Conservation (phyloP, 164 flowering plant species). For the Aristolochia contorta region DNA sequence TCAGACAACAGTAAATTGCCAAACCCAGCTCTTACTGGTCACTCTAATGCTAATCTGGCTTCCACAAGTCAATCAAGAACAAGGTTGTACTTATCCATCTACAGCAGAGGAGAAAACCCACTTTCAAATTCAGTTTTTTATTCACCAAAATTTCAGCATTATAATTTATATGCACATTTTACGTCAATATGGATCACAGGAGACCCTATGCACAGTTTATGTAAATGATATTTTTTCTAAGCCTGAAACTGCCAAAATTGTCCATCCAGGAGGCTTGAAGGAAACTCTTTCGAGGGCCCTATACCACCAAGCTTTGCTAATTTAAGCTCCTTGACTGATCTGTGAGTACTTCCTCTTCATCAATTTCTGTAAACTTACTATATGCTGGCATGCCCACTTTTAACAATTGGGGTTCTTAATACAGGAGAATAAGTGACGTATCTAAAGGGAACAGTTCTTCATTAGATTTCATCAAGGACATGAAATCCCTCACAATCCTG, state of each 20-base stretch:
- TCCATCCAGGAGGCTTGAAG: conserved; percentile 47
- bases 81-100: too few species aligned
- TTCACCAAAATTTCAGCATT: neutral
- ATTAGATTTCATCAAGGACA: conserved; percentile 37
- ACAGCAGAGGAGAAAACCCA: too few species aligned
- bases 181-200: neutral
- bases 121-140: neutral
- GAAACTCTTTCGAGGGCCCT: conserved; percentile 65
- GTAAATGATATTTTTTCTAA: neutral
- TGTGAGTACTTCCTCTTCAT: conserved; percentile 34
- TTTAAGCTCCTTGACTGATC: conserved; percentile 40
- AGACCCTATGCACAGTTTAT: neutral
- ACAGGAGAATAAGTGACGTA: conserved; percentile 60
- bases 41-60: too few species aligned
- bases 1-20: too few species aligned
- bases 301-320: conserved; percentile 56
- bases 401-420: conserved; percentile 3
- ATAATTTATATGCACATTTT: neutral
- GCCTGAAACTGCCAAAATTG: neutral
- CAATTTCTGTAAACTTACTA: too few species aligned
- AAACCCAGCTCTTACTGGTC: too few species aligned
- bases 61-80: too few species aligned
- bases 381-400: neutral
- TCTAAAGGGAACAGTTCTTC: conserved; percentile 48
- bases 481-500: conserved; percentile 56